Evolutionary conservation across 2,329 filamentous ascomycete species (phyloP), one percentile per base, ranked within the genome.

Genomic region (Amylocarpus encephaloides): DNA sequence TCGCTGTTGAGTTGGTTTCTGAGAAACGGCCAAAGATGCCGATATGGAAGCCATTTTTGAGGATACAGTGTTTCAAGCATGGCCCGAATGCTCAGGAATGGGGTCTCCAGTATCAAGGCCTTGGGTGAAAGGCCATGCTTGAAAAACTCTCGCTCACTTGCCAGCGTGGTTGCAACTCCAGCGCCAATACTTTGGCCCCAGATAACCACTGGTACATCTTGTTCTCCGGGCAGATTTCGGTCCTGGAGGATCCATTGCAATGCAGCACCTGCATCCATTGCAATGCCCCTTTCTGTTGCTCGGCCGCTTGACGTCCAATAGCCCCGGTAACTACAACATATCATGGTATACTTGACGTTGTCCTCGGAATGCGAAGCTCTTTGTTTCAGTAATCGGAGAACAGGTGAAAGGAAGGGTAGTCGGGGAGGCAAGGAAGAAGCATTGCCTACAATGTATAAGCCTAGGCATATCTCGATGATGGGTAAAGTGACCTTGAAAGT

Each of bases 141-240:
- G 43, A 56, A 56, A 16, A 53, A 49, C 3, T 52, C 34, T 38
- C 49, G 18, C 42, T 55, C 29, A 22, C 52, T 38, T 16, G 43
- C 48, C 1, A 60, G 74, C 45, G 78, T 81, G 13, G 81, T 82
- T 11, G 83, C 85, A 38, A 91, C 78, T 1, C 83, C 86, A 22
- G 82, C 79, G 1, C 88, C 87, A 48, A 91, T 81, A 55, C 83
- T 88, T 65, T 91, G 86, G 0, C 86, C 86, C 86, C 86, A 91
- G 10, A 91, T 67, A 1, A 89, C 62, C 1, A 88, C 42, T 54
- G 55, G 19, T 18, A 59, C 49, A 2, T 16, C 35, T 34, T 58
- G 57, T 48, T 77, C 72, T 19, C 45, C 12, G 6, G 19, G 13
- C 1, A n/a, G 43, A 6, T 15, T 26, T 26, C 22, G 22, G 22